A percentile compares a stretch with the other conserved stretches of the same genome.
Conservation (phyloP, 768 basidiomycete species). For the Lentinula edodes region DNA sequence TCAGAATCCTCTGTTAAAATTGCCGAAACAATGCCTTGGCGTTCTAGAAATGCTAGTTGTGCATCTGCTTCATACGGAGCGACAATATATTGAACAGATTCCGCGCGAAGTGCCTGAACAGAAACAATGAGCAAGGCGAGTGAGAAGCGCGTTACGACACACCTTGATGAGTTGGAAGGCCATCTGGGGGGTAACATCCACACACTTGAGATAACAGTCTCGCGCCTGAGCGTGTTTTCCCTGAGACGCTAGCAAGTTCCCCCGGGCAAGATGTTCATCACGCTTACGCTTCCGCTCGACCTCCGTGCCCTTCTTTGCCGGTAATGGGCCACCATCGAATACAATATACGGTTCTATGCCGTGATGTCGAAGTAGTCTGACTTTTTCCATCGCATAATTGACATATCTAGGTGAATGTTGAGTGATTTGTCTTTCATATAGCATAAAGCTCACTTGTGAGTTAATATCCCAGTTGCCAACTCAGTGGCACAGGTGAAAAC, state of each 20-base stretch:
- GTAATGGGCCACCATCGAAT: slow-evolving; percentile 93
- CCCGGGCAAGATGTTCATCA: slow-evolving; percentile 70
- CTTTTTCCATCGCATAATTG: slow-evolving; percentile 90
- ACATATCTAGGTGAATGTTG: slow-evolving; percentile 63
- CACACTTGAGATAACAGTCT: slow-evolving; percentile 83
- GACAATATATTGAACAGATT: slow-evolving; percentile 79
- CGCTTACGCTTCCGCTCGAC: slow-evolving; percentile 69
- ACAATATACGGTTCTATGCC: slow-evolving; percentile 87
- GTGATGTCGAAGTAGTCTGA: slow-evolving; percentile 80
- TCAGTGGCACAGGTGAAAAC: slow-evolving; percentile 88
- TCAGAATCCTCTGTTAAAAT: slow-evolving; percentile 98
- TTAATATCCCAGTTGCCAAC: slow-evolving; percentile 77
- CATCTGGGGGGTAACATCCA: slow-evolving; percentile 97
- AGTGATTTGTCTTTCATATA: neutral
- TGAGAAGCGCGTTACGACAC: slow-evolving; percentile 9
- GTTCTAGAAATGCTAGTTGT: slow-evolving; percentile 90
- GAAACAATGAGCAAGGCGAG: neutral
- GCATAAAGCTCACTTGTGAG: slow-evolving; percentile 62
- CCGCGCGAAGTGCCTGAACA: slow-evolving; percentile 77
- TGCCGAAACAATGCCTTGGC: slow-evolving; percentile 74
- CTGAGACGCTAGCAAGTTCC: slow-evolving; percentile 66
- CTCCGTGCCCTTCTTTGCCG: slow-evolving; percentile 91
- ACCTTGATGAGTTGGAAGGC: slow-evolving; percentile 97
- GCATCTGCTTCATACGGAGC: slow-evolving; percentile 99
- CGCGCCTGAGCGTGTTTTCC: slow-evolving; percentile 79